A percentile compares a stretch with the other conserved stretches of the same genome.
Evolutionary conservation across 2,329 filamentous ascomycete genomes (phyloP).

Genomic region (Claviceps sorghi): DNA sequence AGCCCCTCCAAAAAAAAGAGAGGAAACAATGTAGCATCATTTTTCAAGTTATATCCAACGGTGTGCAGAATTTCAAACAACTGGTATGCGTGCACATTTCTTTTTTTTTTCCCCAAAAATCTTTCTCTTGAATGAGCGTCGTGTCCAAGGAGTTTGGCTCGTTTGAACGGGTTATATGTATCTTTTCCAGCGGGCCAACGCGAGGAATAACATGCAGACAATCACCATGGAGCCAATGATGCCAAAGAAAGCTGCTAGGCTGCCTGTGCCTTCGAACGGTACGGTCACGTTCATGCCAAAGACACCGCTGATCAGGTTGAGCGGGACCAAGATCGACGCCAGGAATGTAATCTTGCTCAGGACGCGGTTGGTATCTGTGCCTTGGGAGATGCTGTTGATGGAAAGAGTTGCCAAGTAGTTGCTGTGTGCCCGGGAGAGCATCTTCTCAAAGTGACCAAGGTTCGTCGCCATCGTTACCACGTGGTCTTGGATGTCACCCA

Average conservation of each 20-base stretch:
- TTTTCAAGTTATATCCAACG: no score
- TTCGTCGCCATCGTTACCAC: slow-evolving; percentile 99
- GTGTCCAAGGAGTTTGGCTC: no score
- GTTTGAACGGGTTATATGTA: slow-evolving; percentile 26
- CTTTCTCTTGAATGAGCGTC: no score
- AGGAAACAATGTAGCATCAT: no score
- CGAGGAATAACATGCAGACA: slow-evolving; percentile 33
- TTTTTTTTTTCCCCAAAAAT: no score
- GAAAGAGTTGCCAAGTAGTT: slow-evolving; percentile 93
- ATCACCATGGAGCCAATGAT: slow-evolving; percentile 37
- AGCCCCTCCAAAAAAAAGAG: no score
- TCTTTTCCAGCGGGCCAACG: slow-evolving; percentile 28
- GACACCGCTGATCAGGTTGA: slow-evolving; percentile 79
- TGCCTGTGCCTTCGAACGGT: slow-evolving; percentile 41
- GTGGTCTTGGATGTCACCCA: slow-evolving; percentile 97
- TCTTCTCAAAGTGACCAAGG: slow-evolving; percentile 90
- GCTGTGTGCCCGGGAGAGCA: slow-evolving; percentile 82
- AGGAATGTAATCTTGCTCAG: slow-evolving; percentile 91
- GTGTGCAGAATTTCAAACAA: no score
- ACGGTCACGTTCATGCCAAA: slow-evolving; percentile 81
- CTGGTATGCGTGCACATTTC: no score
- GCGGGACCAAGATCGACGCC: slow-evolving; percentile 86
- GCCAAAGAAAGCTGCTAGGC: slow-evolving; percentile 40
- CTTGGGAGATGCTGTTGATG: slow-evolving; percentile 79
- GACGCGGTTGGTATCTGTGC: slow-evolving; percentile 75